Base-by-base conservation (phyloP, 352 stramenopile genomes). In the Phytophthora capsici region DNA sequence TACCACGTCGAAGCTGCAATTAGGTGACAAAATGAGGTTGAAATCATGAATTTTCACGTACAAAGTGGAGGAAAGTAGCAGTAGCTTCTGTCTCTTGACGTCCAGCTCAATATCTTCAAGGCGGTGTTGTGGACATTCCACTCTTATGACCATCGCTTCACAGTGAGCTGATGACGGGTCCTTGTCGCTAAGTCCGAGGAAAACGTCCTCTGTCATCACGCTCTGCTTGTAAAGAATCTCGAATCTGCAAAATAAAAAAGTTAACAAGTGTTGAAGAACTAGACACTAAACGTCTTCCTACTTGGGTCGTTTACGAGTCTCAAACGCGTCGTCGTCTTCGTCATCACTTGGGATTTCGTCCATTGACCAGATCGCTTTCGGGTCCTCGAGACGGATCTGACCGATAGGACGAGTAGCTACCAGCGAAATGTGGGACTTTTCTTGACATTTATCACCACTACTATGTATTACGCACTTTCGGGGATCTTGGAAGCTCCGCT, bases 161-260 rank as follows among this genome's bases (percentile, higher is more conserved):
- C 88, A 96, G 46, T 91, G 77, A 3, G 84, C 80, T 1, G 78
- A 89, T 16, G 85, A 94, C n/a, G 86, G 86, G 40, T 96, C 88
- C 52, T 93, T 93, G 57, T 94, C 86, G 44, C 82, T 84, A 14
- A 94, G 64, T 1, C 86, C 86, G 22, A 96, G 77, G 36, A 92
- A 96, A 56, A 96, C 78, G 58, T 93, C 86, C 50, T 96, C 88
- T 0, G 86, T 91, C 86, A 92, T 93, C 34, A 96, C 84, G 30
- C 72, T 88, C 67, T 96, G 88, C 71, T 94, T 93, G 75, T 93
- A 94, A 36, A 93, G 57, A 48, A 96, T 82, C 65, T 93, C 88
- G 63, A 90, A 91, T n/a, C 82, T 90, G 25, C 13, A 30, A 13
- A 49, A 9, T 10, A 6, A 19, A 2, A 51, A 22, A 17, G 40